These are phyloP conservation scores for Macrolepiota albuminosa DNA, from an alignment of 768 basidiomycete species.

Conservation along the genomic window DNA sequence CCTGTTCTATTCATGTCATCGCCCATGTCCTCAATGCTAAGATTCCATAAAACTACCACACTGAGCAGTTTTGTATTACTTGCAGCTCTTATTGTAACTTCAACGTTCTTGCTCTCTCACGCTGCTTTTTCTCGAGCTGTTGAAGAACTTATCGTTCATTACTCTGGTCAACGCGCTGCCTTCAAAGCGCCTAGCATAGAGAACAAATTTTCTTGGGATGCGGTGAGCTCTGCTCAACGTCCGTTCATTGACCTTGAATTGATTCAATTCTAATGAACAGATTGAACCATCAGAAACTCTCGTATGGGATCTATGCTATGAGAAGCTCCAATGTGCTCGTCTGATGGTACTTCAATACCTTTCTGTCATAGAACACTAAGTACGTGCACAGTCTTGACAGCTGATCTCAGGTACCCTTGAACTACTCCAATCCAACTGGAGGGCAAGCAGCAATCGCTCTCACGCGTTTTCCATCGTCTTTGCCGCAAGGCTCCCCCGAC, in stretches of 20 bases:
- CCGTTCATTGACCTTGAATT: not conserved
- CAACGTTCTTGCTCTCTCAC: not conserved
- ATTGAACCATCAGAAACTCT: conserved; percentile 15
- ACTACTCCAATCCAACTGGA: conserved; percentile 36
- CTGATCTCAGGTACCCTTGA: conserved; percentile 35
- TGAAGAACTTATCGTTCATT: not conserved
- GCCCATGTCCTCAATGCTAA: not conserved
- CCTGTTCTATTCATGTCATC: not conserved
- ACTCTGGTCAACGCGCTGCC: not conserved
- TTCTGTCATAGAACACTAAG: no score
- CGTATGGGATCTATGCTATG: conserved; percentile 21
- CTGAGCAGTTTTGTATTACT: not conserved
- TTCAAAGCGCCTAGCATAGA: not conserved
- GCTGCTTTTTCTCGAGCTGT: not conserved
- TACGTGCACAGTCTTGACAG: not conserved
- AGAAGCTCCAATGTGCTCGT: conserved; percentile 25
- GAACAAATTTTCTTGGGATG: conserved; percentile 3
- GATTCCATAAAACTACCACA: not conserved
- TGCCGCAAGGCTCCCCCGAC: conserved; percentile 18
- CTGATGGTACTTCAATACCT: conserved; percentile 20
- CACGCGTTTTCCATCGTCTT: conserved; percentile 32
- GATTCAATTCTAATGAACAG: not conserved
- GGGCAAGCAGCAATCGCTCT: conserved; percentile 37
- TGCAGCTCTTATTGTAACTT: not conserved
- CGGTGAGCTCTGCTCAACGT: not conserved